A percentile compares a stretch with the other conserved stretches of the same genome.
phyloP scores from a whole-genome alignment of 805 yeast species.

The Maudiozyma turicensis region DNA sequence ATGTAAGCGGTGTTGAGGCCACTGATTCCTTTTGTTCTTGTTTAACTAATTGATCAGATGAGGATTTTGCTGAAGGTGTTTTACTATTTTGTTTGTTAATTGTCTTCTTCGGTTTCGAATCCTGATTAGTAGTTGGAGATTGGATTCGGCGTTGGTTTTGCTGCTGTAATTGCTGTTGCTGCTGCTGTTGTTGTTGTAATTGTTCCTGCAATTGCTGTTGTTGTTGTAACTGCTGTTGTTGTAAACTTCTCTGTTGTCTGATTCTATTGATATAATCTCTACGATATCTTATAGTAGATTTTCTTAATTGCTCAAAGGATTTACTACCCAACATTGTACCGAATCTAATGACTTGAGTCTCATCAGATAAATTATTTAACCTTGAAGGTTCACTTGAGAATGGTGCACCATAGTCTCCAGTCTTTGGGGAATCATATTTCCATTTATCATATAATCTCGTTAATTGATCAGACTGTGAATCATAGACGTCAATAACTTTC shows the following conservation, averaged over 20 bases:
- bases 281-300: constrained; percentile 58
- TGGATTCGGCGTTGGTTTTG: constrained; percentile 1
- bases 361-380: constrained; percentile 72
- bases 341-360: constrained; percentile 81
- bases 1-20: constrained; percentile 1
- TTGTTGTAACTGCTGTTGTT: constrained; percentile 16
- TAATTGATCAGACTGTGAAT: constrained; percentile 35
- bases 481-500: constrained; percentile 34
- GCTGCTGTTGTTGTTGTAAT: constrained; percentile 21
- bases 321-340: constrained; percentile 86
- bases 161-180: constrained; percentile 15
- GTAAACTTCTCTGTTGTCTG: constrained; percentile 25
- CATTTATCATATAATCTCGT: constrained; percentile 51
- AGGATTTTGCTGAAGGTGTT: neutral
- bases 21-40: constrained; percentile 1
- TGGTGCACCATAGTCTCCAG: constrained; percentile 35
- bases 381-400: constrained; percentile 71
- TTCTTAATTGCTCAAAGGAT: constrained; percentile 69
- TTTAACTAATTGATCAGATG: constrained; percentile 1
- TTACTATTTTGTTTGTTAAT: neutral
- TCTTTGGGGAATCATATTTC: constrained; percentile 55
- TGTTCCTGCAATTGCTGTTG: constrained; percentile 10
- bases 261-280: constrained; percentile 40
- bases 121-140: neutral
- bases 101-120: neutral